Conservation (phyloP, 257 asterid genomes). For the Thymus mandschuricus region DNA sequence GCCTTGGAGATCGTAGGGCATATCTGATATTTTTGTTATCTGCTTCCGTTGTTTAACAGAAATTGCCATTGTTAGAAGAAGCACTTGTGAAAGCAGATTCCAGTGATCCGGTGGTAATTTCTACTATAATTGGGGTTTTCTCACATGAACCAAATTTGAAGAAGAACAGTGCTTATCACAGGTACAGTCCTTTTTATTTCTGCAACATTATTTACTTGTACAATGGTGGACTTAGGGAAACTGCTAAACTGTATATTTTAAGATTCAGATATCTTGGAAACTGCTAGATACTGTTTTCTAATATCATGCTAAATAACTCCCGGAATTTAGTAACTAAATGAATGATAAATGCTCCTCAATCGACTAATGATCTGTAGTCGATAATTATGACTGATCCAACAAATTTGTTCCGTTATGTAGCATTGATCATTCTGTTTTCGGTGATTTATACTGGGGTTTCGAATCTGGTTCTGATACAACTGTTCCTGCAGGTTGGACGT, state of each 20-base stretch:
- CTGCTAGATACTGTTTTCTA: neutral
- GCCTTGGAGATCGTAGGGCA: neutral
- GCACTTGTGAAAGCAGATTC: conserved; percentile 61
- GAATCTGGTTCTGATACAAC: conserved; percentile 12
- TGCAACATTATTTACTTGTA: neutral
- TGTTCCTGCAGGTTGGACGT: conserved; percentile 56
- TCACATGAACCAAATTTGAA: conserved; percentile 65
- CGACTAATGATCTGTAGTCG: too few species aligned
- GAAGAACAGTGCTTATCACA: conserved; percentile 57
- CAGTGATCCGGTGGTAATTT: conserved; percentile 61
- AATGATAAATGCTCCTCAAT: neutral
- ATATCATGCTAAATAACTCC: neutral
- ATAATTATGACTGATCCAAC: neutral
- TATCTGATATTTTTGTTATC: conserved; percentile 3
- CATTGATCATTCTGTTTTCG: neutral
- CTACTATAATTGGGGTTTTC: conserved; percentile 58
- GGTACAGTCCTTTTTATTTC: conserved; percentile 41
- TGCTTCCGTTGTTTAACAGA: conserved; percentile 47
- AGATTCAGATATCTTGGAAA: neutral
- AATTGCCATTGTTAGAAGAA: conserved; percentile 58
- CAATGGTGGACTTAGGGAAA: conserved; percentile 7
- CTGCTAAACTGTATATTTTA: neutral
- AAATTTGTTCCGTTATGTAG: neutral
- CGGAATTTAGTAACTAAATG: neutral
- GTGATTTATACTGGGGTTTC: neutral